Evolutionary conservation across 495 filamentous ascomycete genomes (phyloP).

Genomic region (Aspergillus campestris): DNA sequence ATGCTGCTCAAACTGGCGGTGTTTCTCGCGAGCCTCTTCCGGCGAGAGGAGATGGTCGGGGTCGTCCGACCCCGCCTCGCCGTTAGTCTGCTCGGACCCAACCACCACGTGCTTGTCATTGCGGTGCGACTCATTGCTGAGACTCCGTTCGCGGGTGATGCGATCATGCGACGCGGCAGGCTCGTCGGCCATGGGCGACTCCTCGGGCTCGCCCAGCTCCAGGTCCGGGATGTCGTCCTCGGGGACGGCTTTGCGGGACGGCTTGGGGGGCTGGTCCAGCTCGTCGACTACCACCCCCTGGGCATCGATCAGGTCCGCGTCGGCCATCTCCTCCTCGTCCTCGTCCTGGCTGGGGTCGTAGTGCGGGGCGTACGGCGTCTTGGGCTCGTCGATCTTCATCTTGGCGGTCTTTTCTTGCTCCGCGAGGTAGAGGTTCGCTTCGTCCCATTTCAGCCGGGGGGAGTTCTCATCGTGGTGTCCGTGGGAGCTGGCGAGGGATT

Average conservation of each 20-base stretch:
- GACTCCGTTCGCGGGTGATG: constrained; percentile 40
- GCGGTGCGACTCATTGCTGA: constrained; percentile 42
- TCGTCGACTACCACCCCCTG: constrained; percentile 57
- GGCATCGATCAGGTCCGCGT: constrained; percentile 43
- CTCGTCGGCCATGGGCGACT: constrained; percentile 29
- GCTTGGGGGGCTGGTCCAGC: constrained; percentile 47
- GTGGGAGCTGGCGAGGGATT: constrained; percentile 44
- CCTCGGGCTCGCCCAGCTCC: constrained; percentile 91
- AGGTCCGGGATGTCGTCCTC: constrained; percentile 83
- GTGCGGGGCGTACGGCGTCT: constrained; percentile 87
- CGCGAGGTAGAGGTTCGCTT: constrained; percentile 90
- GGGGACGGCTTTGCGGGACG: no score
- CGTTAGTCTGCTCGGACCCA: constrained; percentile 52
- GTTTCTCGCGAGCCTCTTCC: constrained; percentile 79
- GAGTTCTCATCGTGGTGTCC: constrained; percentile 43
- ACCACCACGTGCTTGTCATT: constrained; percentile 71
- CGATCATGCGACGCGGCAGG: constrained; percentile 18
- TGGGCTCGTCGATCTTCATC: constrained; percentile 98
- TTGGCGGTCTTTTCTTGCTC: constrained; percentile 91
- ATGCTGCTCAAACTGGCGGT: constrained; percentile 80
- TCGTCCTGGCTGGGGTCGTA: constrained; percentile 88
- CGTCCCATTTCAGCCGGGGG: constrained; percentile 91
- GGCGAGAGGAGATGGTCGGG: constrained; percentile 49
- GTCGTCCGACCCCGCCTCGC: constrained; percentile 45
- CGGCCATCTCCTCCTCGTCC: constrained; percentile 49